Percentiles rank a stretch among this genome's conserved stretches.
Conservation (phyloP, 2,329 filamentous ascomycete species). For the Aspergillus fructus region DNA sequence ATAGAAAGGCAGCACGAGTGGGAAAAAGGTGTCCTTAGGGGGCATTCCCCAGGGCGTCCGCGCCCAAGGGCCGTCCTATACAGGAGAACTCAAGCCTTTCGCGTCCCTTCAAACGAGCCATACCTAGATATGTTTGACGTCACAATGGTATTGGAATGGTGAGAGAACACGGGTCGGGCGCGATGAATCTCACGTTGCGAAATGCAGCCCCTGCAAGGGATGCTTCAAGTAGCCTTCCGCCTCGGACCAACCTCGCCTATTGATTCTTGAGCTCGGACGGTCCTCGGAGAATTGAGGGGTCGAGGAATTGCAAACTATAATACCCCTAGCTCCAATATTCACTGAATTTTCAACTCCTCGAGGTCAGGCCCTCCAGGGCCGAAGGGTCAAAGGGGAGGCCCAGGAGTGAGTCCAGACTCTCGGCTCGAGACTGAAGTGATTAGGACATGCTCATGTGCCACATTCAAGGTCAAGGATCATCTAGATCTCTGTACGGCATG, state of each 20-base stretch:
- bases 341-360: background rate
- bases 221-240: constrained; percentile 20
- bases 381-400: constrained; percentile 8
- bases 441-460: constrained; percentile 26
- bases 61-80: constrained; percentile 30
- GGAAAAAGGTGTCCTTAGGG: constrained; percentile 22
- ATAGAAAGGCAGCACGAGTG: constrained; percentile 15
- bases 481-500: constrained; percentile 48
- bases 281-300: constrained; percentile 22
- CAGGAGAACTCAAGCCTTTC: constrained; percentile 33
- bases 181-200: constrained; percentile 32
- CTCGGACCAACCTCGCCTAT: constrained; percentile 20
- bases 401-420: constrained; percentile 11
- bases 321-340: constrained; percentile 11
- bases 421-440: constrained; percentile 3
- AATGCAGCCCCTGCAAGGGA: constrained; percentile 36
- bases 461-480: constrained; percentile 40
- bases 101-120: constrained; percentile 36
- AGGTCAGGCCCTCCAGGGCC: background rate
- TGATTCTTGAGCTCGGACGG: constrained; percentile 14
- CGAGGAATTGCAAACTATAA: constrained; percentile 15
- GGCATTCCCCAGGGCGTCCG: constrained; percentile 24
- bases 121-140: constrained; percentile 41
- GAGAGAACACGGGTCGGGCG: constrained; percentile 27
- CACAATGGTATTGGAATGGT: constrained; percentile 36